Conservation (phyloP, 106 monocot genomes). For the Dendrobium nobile region DNA sequence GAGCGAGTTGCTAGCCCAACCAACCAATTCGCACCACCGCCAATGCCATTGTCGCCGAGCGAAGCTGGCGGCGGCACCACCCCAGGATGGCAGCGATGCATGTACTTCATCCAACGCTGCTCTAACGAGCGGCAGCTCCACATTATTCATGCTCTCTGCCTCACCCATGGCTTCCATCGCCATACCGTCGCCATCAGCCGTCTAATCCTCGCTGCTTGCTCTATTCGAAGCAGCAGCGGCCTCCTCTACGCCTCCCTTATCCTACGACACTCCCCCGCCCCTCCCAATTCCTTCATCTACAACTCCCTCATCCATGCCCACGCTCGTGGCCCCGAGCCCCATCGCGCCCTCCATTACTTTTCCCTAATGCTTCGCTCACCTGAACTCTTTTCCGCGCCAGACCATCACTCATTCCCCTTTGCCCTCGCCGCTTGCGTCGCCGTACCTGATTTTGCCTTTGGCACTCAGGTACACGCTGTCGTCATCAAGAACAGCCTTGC, state of each 20-base stretch:
- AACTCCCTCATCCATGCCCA: conserved; percentile 29
- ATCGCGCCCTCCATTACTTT: conserved; percentile 20
- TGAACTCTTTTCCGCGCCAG: conserved; percentile 9
- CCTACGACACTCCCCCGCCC: conserved; percentile 30
- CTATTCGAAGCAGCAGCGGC: conserved; percentile 10
- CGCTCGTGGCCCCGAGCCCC: conserved; percentile 14
- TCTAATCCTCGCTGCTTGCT: conserved; percentile 28
- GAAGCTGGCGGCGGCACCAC: not conserved
- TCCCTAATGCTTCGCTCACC: conserved; percentile 6
- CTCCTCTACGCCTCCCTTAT: conserved; percentile 36
- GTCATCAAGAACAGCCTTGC: conserved; percentile 35
- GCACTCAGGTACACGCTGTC: conserved; percentile 45
- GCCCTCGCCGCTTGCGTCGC: conserved; percentile 33
- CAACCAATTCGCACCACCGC: not conserved
- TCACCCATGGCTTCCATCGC: conserved; percentile 8
- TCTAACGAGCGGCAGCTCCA: conserved; percentile 18
- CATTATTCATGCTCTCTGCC: conserved; percentile 30
- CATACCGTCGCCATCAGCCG: conserved; percentile 26
- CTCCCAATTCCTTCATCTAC: conserved; percentile 31
- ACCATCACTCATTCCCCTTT: conserved; percentile 62
- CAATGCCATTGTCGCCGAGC: not conserved
- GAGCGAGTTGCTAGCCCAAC: not conserved
- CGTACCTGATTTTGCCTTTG: conserved; percentile 13
- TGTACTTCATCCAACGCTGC: conserved; percentile 24
- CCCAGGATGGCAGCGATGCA: conserved; percentile 21